These are phyloP conservation scores for Leucosporidium yakuticum DNA, from an alignment of 768 basidiomycete genomes.

Conservation along the genomic window DNA sequence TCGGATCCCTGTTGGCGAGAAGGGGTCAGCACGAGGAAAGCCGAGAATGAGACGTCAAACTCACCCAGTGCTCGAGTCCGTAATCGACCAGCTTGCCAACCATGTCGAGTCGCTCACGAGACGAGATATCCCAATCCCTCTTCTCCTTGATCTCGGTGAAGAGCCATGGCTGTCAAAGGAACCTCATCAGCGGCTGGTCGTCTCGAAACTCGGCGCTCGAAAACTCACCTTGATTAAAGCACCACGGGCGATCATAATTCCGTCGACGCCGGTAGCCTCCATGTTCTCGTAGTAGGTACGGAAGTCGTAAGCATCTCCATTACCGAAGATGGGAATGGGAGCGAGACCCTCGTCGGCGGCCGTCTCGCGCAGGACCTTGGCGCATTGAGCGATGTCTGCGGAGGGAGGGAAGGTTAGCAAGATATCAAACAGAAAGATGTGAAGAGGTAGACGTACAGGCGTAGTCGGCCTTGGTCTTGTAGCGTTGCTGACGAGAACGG, in stretches of 20 bases:
- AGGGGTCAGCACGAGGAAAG: constrained; percentile 9
- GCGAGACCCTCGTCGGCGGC: constrained; percentile 48
- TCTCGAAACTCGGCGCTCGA: constrained; percentile 27
- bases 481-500: constrained; percentile 87
- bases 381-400: constrained; percentile 32
- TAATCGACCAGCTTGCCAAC: constrained; percentile 56
- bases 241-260: constrained; percentile 90
- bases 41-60: neutral
- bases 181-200: neutral
- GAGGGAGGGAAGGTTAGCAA: neutral
- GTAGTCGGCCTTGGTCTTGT: constrained; percentile 90
- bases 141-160: constrained; percentile 89
- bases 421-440: no score
- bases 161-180: constrained; percentile 58
- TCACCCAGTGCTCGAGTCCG: constrained; percentile 62
- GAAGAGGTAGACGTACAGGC: constrained; percentile 55
- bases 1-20: constrained; percentile 39
- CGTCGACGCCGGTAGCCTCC: constrained; percentile 77
- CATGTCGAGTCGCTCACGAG: constrained; percentile 37
- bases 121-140: constrained; percentile 35
- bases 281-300: constrained; percentile 72
- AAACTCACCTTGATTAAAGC: constrained; percentile 68
- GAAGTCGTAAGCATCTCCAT: constrained; percentile 89
- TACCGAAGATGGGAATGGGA: constrained; percentile 90
- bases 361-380: constrained; percentile 23